Conservation (phyloP, 2,329 filamentous ascomycete species). For the Graphilbum ipis-grandicollis region DNA sequence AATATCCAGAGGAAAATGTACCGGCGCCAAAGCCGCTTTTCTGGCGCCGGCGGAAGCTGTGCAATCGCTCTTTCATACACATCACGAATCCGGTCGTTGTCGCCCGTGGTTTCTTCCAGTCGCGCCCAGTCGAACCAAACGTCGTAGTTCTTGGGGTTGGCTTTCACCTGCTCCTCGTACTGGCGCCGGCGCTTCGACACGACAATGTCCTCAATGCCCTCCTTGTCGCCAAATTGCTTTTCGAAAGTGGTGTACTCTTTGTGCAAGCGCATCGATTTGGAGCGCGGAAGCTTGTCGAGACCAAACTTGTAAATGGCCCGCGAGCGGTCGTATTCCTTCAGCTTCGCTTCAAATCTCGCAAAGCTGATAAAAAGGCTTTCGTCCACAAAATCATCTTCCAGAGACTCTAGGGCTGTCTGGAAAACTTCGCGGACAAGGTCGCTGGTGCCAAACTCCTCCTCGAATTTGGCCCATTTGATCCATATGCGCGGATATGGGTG, state of each 20-base stretch:
- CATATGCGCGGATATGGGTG: conserved; percentile 92
- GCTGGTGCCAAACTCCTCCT: conserved; percentile 86
- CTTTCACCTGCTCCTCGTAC: conserved; percentile 87
- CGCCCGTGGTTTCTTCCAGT: conserved; percentile 71
- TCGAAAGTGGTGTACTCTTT: conserved; percentile 95
- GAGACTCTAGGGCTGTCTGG: conserved; percentile 67
- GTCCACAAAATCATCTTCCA: conserved; percentile 91
- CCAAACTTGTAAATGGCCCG: conserved; percentile 95
- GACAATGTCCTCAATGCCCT: conserved; percentile 90
- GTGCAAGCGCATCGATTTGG: conserved; percentile 69
- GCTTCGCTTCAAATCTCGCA: conserved; percentile 81
- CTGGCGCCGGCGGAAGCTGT: conserved; percentile 83
- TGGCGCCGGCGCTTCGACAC: conserved; percentile 83
- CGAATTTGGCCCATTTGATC: conserved; percentile 97
- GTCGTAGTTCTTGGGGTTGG: conserved; percentile 94
- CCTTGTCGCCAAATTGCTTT: conserved; percentile 88
- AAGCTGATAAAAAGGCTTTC: conserved; percentile 93
- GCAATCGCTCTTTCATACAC: conserved; percentile 93
- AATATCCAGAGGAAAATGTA: conserved; percentile 98
- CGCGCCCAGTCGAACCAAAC: conserved; percentile 91
- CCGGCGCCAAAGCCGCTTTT: conserved; percentile 91
- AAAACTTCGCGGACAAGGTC: conserved; percentile 87
- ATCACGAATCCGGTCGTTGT: conserved; percentile 71
- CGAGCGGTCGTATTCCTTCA: conserved; percentile 89
- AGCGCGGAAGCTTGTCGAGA: conserved; percentile 76